Evolutionary conservation across 768 basidiomycete species (phyloP), one percentile per base, ranked within the genome.

Genomic region (Amanita jacksonii): DNA sequence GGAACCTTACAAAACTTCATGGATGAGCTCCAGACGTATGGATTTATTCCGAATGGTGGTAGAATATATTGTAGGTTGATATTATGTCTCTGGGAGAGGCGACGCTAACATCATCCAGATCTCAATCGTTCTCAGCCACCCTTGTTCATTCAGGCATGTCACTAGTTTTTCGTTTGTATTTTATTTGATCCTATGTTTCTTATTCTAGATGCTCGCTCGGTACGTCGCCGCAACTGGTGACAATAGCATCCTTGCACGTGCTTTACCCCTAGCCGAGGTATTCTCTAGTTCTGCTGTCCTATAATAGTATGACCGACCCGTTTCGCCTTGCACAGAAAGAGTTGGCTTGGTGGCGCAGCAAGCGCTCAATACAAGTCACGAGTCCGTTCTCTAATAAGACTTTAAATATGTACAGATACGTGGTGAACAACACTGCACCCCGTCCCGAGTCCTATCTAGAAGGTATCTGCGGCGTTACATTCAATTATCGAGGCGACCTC

Each of bases 11-110:
- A 87, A 50, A 94, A 96, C 64, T 96, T 97, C 56, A 92, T 96
- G 90, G 92, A 97, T 54, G 82, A 94, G 57, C 66, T 97, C 36
- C 77, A 84, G 31, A 57, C 58, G 18, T 77, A 86, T 53, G 93
- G 92, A 0, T 97, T 96, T 65, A 82, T 97, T 49, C 93, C 93
- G 1, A 97, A 96, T 54, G 93, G 93, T 5, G 92, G 90, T 3
- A 73, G 91, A 8, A 89, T 86, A 40, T 96, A 96, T 55, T 96
- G 83, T 82, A 53, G 38, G 62, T 44, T 15, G 46, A 64, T 58
- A 18, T 16, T 30, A 5, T 2, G 10, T 27, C 27, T 20, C 2
- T n/a, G n/a, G 20, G 33, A n/a, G 25, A n/a, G 2, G 36, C 2
- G 16, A 5, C 12, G 13, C 45, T 19, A 8, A 45, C 27, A 33